These are phyloP conservation scores for Myxozyma lipomycoides DNA, from an alignment of 805 yeast genomes.

Conservation along the genomic window DNA sequence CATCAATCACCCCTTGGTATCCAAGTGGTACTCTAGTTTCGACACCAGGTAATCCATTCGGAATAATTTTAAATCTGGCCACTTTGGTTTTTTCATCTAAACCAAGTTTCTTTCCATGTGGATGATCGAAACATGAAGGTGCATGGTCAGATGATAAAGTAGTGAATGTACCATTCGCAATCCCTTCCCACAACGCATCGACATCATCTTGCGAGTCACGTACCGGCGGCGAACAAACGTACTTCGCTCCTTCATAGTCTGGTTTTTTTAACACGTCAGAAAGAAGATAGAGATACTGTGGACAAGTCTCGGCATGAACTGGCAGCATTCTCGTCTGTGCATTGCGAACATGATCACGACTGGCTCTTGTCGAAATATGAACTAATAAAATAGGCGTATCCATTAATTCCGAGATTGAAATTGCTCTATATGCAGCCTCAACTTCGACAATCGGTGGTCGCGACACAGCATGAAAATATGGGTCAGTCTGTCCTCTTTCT, in stretches of 20 bases:
- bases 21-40: conserved; percentile 47
- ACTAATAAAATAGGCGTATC: conserved; percentile 48
- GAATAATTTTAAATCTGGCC: conserved; percentile 44
- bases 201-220: conserved; percentile 42
- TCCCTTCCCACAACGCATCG: conserved; percentile 46
- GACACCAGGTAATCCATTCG: conserved; percentile 50
- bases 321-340: conserved; percentile 45
- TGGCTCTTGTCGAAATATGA: conserved; percentile 46
- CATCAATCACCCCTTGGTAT: conserved; percentile 45
- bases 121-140: conserved; percentile 44
- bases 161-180: conserved; percentile 48
- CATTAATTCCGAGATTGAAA: conserved; percentile 43
- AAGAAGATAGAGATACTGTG: conserved; percentile 47
- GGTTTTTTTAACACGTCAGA: conserved; percentile 41
- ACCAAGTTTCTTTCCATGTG: conserved; percentile 44
- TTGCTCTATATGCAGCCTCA: conserved; percentile 50
- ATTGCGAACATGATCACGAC: conserved; percentile 41
- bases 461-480: conserved; percentile 46
- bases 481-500: conserved; percentile 40
- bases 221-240: conserved; percentile 50
- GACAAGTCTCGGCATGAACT: conserved; percentile 50
- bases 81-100: conserved; percentile 35
- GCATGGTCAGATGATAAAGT: conserved; percentile 48
- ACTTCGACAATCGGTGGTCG: conserved; percentile 47
- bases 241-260: conserved; percentile 47